Evolutionary conservation across 495 filamentous ascomycete genomes (phyloP).

Genomic region (Talaromyces thailandensis): DNA sequence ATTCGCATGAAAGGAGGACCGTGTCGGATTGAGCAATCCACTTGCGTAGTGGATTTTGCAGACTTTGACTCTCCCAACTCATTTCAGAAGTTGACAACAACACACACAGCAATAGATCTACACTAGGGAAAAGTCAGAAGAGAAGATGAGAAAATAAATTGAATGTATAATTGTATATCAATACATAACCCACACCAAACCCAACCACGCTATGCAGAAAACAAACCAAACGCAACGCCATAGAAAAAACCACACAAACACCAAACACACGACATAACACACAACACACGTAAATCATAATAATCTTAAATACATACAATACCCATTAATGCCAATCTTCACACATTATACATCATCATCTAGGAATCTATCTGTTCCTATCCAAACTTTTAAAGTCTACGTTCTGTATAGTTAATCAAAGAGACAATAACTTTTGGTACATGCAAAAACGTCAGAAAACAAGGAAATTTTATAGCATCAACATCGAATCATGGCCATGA

Average conservation of each 20-base stretch:
- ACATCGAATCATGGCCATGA: conserved; percentile 13
- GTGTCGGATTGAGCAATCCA: not conserved
- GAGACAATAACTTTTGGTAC: conserved; percentile 10
- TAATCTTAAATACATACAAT: conserved; percentile 12
- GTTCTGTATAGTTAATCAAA: conserved; percentile 1
- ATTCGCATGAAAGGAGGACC: no score
- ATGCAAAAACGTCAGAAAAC: conserved; percentile 19
- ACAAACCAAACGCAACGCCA: conserved; percentile 1
- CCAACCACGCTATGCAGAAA: conserved; percentile 5
- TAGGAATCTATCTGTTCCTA: conserved; percentile 19
- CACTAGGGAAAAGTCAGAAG: not conserved
- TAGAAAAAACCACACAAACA: conserved; percentile 11
- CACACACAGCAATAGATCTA: not conserved
- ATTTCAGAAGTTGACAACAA: not conserved
- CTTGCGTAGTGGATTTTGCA: not conserved
- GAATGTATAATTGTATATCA: not conserved
- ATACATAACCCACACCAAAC: not conserved
- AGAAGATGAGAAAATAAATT: not conserved
- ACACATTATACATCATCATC: conserved; percentile 14
- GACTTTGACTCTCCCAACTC: not conserved
- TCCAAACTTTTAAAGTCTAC: conserved; percentile 18
- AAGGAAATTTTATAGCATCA: conserved; percentile 39
- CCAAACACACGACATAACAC: conserved; percentile 11
- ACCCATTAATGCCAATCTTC: conserved; percentile 18
- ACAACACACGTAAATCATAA: conserved; percentile 12